Evolutionary conservation across 106 monocot genomes (phyloP), one percentile per base, ranked within the genome.

Genomic region (Phalaenopsis aphrodite): DNA sequence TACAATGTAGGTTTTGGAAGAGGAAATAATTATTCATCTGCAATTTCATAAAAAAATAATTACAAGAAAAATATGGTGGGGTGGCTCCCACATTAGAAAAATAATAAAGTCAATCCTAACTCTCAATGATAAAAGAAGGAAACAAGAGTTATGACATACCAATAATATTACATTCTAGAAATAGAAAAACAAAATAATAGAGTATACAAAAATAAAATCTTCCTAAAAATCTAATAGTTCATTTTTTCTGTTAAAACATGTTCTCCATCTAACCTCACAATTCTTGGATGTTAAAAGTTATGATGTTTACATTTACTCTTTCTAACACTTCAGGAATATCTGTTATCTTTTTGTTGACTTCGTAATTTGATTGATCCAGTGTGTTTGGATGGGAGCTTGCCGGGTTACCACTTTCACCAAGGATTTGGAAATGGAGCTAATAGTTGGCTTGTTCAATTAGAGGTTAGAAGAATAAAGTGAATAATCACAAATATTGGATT

Each of bases 351-450:
- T 69, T 39, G 4, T 69, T 69, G 39, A 69, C n/a, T 69, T 2
- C 69, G 38, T 69, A 16, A 69, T 69, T 69, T 69, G 69, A 69
- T 38, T 69, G n/a, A 14, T 39, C 38, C 81, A 93, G 93, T 93
- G 21, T 93, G 93, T 75, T 79, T 87, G 80, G 93, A 93, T 84
- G 93, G 93, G 69, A 88, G 84, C 72, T 56, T 84, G 55, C 93
- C 93, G 0, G 93, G 79, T 64, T 93, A 91, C 75, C 90, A 93
- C 79, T 81, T 93, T n/a, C 79, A 91, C 78, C 82, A 42, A 42
- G 93, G 93, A 16, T 89, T 71, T 83, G 93, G 93, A 72, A 89
- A 88, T 55, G 93, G 93, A 64, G 80, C 83, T 42, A 89, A 91
- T 56, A 93, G 75, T 55, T 93, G 93, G 93, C 77, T 93, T 47